A percentile compares a stretch with the other conserved stretches of the same genome.
Conservation (phyloP, 306 rosid genomes). For the Acacia crassicarpa region DNA sequence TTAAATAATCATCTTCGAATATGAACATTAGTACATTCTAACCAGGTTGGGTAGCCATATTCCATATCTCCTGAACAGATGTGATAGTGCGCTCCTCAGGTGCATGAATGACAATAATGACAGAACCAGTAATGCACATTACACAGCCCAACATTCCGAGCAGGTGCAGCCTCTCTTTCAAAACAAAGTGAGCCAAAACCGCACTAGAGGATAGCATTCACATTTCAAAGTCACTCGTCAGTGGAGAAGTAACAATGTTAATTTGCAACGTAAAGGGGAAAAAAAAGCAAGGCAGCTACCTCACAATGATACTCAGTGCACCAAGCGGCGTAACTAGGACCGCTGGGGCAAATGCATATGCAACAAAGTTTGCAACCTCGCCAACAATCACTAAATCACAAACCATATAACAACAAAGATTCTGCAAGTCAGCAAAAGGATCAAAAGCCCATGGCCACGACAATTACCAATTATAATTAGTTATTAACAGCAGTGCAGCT, state of each 20-base stretch:
- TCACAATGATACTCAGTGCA: slow-evolving; percentile 85
- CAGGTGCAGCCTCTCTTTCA: slow-evolving; percentile 70
- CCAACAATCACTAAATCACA: slow-evolving; percentile 83
- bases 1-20: neutral
- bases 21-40: slow-evolving; percentile 23
- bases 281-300: slow-evolving; percentile 48
- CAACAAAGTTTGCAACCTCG: slow-evolving; percentile 80
- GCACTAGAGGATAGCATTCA: slow-evolving; percentile 56
- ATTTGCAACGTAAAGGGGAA: slow-evolving; percentile 1
- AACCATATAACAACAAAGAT: slow-evolving; percentile 43
- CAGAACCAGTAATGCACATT: slow-evolving; percentile 79
- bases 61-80: slow-evolving; percentile 80
- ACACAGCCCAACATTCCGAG: slow-evolving; percentile 85
- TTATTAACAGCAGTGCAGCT: neutral
- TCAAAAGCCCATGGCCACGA: slow-evolving; percentile 20
- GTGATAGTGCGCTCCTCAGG: slow-evolving; percentile 68
- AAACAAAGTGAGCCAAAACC: slow-evolving; percentile 75
- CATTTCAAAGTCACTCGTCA: slow-evolving; percentile 22
- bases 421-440: slow-evolving; percentile 42
- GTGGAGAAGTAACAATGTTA: slow-evolving; percentile 11
- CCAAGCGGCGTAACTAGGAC: slow-evolving; percentile 92
- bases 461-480: slow-evolving; percentile 1
- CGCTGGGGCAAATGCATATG: slow-evolving; percentile 93
- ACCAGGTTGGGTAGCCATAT: slow-evolving; percentile 91
- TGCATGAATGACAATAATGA: slow-evolving; percentile 73